Evolutionary conservation across 225 moss, liverwort and hornwort genomes (phyloP).

Genomic region (Climacium dendroides): DNA sequence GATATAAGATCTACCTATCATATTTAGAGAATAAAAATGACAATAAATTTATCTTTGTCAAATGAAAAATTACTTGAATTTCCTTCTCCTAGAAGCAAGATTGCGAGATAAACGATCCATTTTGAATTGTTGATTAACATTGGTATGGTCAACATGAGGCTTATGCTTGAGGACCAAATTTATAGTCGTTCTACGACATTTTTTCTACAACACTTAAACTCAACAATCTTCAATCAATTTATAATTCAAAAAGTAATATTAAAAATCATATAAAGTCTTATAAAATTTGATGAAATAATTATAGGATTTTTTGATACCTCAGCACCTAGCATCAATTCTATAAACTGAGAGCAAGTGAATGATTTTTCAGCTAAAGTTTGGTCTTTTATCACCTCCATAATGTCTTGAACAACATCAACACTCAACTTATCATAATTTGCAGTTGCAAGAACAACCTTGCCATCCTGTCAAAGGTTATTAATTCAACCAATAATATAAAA

Average conservation of each 20-base stretch:
- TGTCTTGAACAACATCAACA: constrained; percentile 48
- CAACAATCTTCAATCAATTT: not conserved
- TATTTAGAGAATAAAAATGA: too few species aligned
- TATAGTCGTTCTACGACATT: constrained; percentile 33
- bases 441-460: constrained; percentile 59
- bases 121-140: constrained; percentile 53
- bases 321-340: constrained; percentile 43
- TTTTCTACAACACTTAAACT: constrained; percentile 28
- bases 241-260: not conserved
- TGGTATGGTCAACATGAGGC: constrained; percentile 26
- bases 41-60: not conserved
- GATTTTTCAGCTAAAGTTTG: constrained; percentile 32
- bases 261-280: not conserved
- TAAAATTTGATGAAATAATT: not conserved
- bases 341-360: constrained; percentile 47
- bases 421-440: constrained; percentile 49
- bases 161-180: constrained; percentile 66
- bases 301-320: constrained; percentile 8
- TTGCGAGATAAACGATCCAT: constrained; percentile 81
- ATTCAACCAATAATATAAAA: not conserved
- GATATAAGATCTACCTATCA: too few species aligned
- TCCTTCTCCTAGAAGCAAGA: constrained; percentile 61
- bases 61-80: constrained; percentile 42
- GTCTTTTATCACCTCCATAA: constrained; percentile 54
- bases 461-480: constrained; percentile 27